Evolutionary conservation across 2,329 filamentous ascomycete genomes (phyloP).

Genomic region (Grosmannia clavigera): DNA sequence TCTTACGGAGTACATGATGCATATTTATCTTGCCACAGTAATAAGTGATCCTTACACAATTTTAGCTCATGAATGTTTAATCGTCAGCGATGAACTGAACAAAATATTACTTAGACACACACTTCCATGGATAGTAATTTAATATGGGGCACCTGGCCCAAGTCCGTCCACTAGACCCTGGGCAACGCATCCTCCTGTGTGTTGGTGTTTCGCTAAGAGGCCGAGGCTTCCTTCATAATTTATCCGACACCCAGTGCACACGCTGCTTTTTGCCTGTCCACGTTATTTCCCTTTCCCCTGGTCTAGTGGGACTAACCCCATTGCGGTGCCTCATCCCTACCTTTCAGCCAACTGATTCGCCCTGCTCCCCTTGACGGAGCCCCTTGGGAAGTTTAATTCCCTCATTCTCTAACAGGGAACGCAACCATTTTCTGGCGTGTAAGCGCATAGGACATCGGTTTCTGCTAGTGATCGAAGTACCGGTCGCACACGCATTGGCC

Average conservation of each 20-base stretch:
- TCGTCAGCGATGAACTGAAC: too few species aligned
- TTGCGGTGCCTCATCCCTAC: neutral
- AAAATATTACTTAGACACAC: too few species aligned
- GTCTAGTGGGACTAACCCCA: neutral
- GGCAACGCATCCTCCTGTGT: neutral
- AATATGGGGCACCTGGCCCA: neutral
- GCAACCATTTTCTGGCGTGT: neutral
- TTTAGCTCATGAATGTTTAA: too few species aligned
- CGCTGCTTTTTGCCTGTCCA: neutral
- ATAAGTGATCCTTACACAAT: too few species aligned
- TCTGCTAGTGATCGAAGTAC: neutral
- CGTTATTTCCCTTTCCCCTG: neutral
- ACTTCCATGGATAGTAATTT: neutral
- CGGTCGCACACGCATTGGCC: neutral
- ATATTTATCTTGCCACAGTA: too few species aligned
- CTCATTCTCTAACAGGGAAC: neutral
- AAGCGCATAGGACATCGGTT: neutral
- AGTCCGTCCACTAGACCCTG: neutral
- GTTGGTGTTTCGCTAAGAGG: constrained; percentile 11
- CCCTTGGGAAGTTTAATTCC: neutral
- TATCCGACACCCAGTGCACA: neutral
- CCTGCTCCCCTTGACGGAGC: neutral
- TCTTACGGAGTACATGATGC: too few species aligned
- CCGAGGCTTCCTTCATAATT: constrained; percentile 9
- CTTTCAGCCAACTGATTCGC: neutral